Base-by-base conservation (phyloP, 1,284 basidiomycete genomes). In the Rhodotorula mucilaginosa region DNA sequence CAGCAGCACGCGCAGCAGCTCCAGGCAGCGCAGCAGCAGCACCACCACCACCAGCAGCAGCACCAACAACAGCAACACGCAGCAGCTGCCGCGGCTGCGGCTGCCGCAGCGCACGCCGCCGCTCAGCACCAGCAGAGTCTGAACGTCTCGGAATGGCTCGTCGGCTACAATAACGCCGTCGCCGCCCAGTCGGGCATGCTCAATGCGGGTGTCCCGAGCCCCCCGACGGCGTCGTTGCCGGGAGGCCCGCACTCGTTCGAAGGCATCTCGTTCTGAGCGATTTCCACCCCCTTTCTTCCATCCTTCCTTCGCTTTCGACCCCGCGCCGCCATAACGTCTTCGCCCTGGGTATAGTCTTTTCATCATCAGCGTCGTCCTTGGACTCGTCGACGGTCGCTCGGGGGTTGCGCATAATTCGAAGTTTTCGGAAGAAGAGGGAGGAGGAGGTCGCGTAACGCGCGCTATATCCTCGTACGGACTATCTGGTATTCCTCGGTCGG, bases 21-120 rank as follows among this genome's bases (percentile, higher is more conserved):
- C 15, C n/a, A 56, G 15, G 26, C 52, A 44, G 21, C 39, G 39
- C 52, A 64, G 44, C 52, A 52, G 49, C 34, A 52, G 23, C 51
- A 52, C 51, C 51, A 52, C 21, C 65, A 66, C 34, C 57, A 59
- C 18, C 59, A 61, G 60, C 65, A 67, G 10, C 64, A 65, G 58
- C 58, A 61, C 31, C n/a, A 26, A 49, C 39, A 47, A 16, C 52
- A 46, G 39, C 65, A 66, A n/a, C 34, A 48, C 39, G 39, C 52
- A 64, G 39, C 52, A 64, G 49, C 34, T 12, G 51, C 51, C 10
- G 23, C 51, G 18, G 51, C 51, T 10, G 51, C 21, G 10, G 51
- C 51, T 7, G 51, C 51, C 10, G 51, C 51, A n/a, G 51, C 51
- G 51, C 23, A 21, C 19, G 51, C 51, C 5, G 49, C 49, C 49